Evolutionary conservation across 2,329 filamentous ascomycete genomes (phyloP).

Genomic region (Plectosphaerella plurivora): DNA sequence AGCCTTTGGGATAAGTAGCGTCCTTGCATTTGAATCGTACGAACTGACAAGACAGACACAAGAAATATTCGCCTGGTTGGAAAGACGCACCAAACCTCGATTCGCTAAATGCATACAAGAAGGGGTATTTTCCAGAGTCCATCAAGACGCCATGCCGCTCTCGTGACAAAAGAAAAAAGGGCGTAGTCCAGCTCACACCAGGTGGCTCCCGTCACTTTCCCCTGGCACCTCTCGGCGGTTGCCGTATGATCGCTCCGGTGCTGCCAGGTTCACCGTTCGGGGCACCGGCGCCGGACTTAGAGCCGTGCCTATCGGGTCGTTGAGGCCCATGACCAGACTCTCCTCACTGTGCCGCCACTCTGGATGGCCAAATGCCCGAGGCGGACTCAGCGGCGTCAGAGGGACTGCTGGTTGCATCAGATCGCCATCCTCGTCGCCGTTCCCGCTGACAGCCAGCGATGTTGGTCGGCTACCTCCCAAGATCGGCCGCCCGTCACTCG

Average conservation of each 20-base stretch:
- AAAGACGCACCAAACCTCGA: too few relatives aligned
- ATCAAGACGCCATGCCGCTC: not conserved
- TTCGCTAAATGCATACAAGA: not conserved
- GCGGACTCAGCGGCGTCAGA: not conserved
- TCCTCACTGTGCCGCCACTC: slow-evolving; percentile 22
- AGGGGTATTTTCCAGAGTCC: not conserved
- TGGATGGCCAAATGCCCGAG: not conserved
- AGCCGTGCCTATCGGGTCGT: slow-evolving; percentile 20
- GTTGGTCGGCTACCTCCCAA: slow-evolving; percentile 3
- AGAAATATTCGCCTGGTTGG: too few relatives aligned
- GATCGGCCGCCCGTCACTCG: slow-evolving; percentile 7
- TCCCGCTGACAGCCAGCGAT: slow-evolving; percentile 7
- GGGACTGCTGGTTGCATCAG: not conserved
- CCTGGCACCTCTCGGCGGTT: not conserved
- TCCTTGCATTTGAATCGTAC: too few relatives aligned
- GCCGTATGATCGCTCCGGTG: slow-evolving; percentile 9
- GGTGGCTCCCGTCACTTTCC: not conserved
- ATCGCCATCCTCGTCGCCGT: not conserved
- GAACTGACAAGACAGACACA: too few relatives aligned
- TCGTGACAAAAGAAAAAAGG: not conserved
- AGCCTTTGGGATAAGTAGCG: too few relatives aligned
- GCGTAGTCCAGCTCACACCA: not conserved
- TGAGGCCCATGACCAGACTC: slow-evolving; percentile 23
- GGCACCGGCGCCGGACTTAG: slow-evolving; percentile 17
- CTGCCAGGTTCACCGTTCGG: not conserved